These are phyloP conservation scores for Ophiostoma triangulosporum DNA, from an alignment of 2,329 filamentous ascomycete genomes.

Conservation along the genomic window DNA sequence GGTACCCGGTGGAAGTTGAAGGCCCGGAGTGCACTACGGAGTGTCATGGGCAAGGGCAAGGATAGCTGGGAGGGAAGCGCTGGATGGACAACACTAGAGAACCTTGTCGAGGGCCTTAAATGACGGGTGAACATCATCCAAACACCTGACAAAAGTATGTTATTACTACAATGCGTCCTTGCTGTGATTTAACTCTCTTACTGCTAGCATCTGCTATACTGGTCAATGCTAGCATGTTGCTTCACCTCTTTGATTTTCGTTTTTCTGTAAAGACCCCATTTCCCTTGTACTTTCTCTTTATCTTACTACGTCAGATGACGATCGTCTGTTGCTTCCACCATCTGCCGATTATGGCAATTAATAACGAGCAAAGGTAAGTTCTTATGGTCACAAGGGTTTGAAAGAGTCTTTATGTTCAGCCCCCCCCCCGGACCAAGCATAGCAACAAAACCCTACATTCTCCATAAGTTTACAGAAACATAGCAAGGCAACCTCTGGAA, in stretches of 20 bases:
- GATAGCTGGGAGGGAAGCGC: constrained; percentile 68
- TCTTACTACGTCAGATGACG: neutral
- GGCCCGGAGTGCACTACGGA: constrained; percentile 69
- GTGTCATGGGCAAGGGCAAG: constrained; percentile 69
- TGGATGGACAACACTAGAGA: constrained; percentile 50
- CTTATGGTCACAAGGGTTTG: neutral
- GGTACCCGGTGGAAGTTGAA: constrained; percentile 80
- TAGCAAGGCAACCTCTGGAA: neutral
- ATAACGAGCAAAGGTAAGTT: neutral
- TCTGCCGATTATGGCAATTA: neutral
- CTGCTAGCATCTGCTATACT: too few species aligned
- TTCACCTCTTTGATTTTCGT: too few species aligned
- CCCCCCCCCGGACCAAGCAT: too few species aligned
- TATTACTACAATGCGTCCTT: too few species aligned
- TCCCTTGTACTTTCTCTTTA: too few species aligned
- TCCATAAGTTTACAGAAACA: too few species aligned
- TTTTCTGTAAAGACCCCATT: too few species aligned
- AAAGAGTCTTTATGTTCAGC: too few species aligned
- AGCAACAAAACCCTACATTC: neutral
- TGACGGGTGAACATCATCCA: too few species aligned
- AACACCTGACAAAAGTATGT: too few species aligned
- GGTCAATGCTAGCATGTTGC: too few species aligned
- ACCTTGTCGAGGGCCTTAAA: constrained; percentile 38
- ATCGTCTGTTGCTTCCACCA: neutral
- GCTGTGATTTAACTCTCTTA: too few species aligned